Conservation (phyloP, 305 asterid species). For the Nicotiana rustica region DNA sequence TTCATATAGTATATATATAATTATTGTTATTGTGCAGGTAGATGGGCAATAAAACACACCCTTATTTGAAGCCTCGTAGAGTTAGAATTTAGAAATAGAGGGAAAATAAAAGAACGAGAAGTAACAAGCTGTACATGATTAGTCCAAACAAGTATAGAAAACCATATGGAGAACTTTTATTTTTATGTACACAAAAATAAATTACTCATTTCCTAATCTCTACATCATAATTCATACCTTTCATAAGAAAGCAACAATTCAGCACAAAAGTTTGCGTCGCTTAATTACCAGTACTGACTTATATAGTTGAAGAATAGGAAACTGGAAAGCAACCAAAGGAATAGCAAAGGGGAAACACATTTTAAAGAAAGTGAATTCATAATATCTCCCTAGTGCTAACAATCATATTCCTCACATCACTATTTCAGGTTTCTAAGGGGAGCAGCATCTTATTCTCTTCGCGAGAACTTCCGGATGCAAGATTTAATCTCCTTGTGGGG, state of each 20-base stretch:
- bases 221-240: conserved; percentile 10
- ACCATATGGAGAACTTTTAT: neutral
- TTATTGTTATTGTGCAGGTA: neutral
- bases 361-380: neutral
- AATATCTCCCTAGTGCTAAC: conserved; percentile 25
- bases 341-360: neutral
- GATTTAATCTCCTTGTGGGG: conserved; percentile 51
- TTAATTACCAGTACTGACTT: neutral
- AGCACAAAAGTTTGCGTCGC: neutral
- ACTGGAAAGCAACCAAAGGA: conserved; percentile 9
- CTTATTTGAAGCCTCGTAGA: neutral
- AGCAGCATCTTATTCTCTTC: too few species aligned
- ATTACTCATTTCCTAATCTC: conserved; percentile 20
- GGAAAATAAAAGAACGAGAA: neutral
- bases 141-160: conserved; percentile 9
- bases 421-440: conserved; percentile 42
- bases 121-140: neutral
- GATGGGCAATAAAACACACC: neutral
- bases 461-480: conserved; percentile 27
- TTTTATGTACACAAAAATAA: neutral
- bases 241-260: conserved; percentile 9
- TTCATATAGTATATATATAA: neutral
- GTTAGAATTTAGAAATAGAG: neutral
- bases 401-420: conserved; percentile 41
- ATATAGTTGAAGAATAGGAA: conserved; percentile 9